These are phyloP conservation scores for Fusarium dimerum DNA, from an alignment of 2,329 filamentous ascomycete genomes.

Conservation along the genomic window DNA sequence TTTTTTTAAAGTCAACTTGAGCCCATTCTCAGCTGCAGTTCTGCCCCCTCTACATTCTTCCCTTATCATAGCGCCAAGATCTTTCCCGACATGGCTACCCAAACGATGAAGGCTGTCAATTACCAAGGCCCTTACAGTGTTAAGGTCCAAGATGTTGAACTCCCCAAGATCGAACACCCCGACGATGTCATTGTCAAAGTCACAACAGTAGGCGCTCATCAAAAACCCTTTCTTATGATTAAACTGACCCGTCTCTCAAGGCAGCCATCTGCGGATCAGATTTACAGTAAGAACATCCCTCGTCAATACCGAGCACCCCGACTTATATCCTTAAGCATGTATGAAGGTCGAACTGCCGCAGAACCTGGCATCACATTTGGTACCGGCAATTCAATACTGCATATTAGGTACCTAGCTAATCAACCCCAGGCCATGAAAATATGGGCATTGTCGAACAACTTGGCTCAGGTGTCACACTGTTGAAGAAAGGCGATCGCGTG, in stretches of 20 bases:
- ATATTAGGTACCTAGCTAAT: neutral
- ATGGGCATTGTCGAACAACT: conserved; percentile 59
- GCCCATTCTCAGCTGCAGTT: too few species aligned
- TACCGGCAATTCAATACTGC: conserved; percentile 17
- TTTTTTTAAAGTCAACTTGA: too few species aligned
- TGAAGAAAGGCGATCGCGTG: conserved; percentile 64
- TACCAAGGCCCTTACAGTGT: conserved; percentile 64
- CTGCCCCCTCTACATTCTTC: too few species aligned
- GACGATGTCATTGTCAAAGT: conserved; percentile 67
- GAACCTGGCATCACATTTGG: conserved; percentile 62
- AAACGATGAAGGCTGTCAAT: conserved; percentile 62
- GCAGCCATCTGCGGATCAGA: conserved; percentile 57
- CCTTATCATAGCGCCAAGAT: neutral
- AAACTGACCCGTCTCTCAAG: conserved; percentile 18
- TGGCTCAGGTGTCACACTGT: conserved; percentile 58
- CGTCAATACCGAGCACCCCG: neutral
- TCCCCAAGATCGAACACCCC: conserved; percentile 61
- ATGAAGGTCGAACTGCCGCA: conserved; percentile 65
- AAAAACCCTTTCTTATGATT: neutral
- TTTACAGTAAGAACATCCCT: conserved; percentile 38
- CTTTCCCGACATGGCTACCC: conserved; percentile 17
- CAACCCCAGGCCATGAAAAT: conserved; percentile 51
- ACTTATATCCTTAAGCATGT: conserved; percentile 50
- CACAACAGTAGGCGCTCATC: conserved; percentile 52
- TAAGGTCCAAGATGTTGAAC: conserved; percentile 59